Conservation (phyloP, 805 yeast genomes). For the Kluyveromyces wickerhamii region DNA sequence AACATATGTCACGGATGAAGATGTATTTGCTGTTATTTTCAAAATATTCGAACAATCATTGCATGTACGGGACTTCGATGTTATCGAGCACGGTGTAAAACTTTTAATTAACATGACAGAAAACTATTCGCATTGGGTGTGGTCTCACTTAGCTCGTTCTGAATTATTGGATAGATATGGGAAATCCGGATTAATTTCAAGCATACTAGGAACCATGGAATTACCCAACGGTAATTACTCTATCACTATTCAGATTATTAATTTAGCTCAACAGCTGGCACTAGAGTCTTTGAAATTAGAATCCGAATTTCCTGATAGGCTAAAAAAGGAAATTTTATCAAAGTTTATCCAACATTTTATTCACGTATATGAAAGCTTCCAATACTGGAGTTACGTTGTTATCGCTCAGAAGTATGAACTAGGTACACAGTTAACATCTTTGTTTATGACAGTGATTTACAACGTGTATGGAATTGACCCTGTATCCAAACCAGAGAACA, state of each 20-base stretch:
- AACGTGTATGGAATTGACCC: constrained; percentile 50
- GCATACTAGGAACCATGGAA: constrained; percentile 64
- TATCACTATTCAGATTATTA: constrained; percentile 55
- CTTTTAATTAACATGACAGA: constrained; percentile 43
- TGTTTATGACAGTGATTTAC: constrained; percentile 47
- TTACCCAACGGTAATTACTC: constrained; percentile 57
- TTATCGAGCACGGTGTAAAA: constrained; percentile 39
- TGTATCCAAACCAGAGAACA: constrained; percentile 28
- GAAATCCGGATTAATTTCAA: constrained; percentile 55
- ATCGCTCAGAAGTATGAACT: constrained; percentile 52
- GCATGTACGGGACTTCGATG: constrained; percentile 42
- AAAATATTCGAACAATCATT: constrained; percentile 62
- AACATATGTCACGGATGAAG: constrained; percentile 46
- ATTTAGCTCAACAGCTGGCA: constrained; percentile 46
- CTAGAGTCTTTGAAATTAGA: constrained; percentile 39
- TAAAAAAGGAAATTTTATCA: constrained; percentile 48
- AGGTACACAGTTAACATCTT: constrained; percentile 45
- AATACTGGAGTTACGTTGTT: constrained; percentile 56
- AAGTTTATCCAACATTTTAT: constrained; percentile 48
- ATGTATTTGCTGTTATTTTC: constrained; percentile 53
- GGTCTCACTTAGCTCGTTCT: constrained; percentile 71
- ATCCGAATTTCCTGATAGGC: constrained; percentile 31
- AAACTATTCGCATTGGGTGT: constrained; percentile 56
- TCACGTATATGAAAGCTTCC: constrained; percentile 66
- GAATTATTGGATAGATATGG: constrained; percentile 53